phyloP scores from a whole-genome alignment of 805 yeast genomes.

The Saccharomycopsis fibuligera region DNA sequence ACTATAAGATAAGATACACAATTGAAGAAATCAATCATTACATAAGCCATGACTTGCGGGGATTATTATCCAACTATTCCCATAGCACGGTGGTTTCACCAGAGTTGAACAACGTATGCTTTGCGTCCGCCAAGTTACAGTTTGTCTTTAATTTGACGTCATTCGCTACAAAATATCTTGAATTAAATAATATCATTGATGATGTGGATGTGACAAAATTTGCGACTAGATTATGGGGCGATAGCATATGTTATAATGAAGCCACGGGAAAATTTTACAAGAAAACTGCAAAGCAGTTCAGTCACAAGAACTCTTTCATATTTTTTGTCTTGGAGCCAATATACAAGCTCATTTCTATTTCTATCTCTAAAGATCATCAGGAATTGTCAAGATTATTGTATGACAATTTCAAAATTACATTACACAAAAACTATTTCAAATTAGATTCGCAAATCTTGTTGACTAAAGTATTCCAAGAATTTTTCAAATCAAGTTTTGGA shows the following conservation, averaged over 20 bases:
- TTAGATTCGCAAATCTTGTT: conserved; percentile 57
- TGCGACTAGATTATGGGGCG: conserved; percentile 70
- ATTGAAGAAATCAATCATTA: conserved; percentile 60
- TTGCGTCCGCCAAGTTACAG: conserved; percentile 60
- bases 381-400: conserved; percentile 40
- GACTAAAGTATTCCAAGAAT: conserved; percentile 42
- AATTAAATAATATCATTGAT: conserved; percentile 19
- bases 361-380: conserved; percentile 46
- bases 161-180: conserved; percentile 50
- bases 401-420: conserved; percentile 39
- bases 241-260: conserved; percentile 42
- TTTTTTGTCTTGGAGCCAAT: conserved; percentile 70
- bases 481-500: conserved; percentile 49
- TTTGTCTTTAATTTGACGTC: conserved; percentile 62
- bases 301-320: conserved; percentile 41
- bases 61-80: conserved; percentile 25
- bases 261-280: conserved; percentile 39
- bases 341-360: conserved; percentile 62
- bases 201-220: conserved; percentile 34
- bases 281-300: conserved; percentile 23
- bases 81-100: conserved; percentile 47
- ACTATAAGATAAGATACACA: conserved; percentile 53
- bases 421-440: conserved; percentile 36
- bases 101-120: conserved; percentile 56
- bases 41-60: conserved; percentile 31